phyloP scores from a whole-genome alignment of 108 stramenopile species.

The Nitzschia sp. region DNA sequence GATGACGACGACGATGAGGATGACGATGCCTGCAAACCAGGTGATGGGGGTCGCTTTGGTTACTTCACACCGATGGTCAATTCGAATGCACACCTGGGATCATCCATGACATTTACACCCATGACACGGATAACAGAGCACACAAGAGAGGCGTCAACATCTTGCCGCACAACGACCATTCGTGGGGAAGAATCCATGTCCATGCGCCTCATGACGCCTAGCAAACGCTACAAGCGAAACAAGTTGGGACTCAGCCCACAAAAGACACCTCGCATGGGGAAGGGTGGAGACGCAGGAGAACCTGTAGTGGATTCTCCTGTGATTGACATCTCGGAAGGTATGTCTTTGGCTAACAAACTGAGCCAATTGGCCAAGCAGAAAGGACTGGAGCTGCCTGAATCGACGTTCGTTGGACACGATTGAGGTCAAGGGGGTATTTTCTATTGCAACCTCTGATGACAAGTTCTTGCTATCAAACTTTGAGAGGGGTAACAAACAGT shows the following conservation, averaged over 20 bases:
- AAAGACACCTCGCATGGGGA: neutral
- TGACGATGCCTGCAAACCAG: neutral
- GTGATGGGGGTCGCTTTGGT: too few species aligned
- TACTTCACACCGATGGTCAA: too few species aligned
- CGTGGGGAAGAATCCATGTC: neutral
- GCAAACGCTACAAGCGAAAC: neutral
- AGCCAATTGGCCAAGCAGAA: neutral
- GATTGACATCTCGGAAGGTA: neutral
- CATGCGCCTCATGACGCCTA: neutral
- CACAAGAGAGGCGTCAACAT: neutral
- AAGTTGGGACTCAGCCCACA: neutral
- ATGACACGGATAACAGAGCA: conserved; percentile 2
- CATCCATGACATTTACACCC: neutral
- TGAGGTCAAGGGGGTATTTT: too few species aligned
- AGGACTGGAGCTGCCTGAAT: neutral
- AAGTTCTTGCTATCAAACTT: too few species aligned
- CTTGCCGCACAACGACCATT: neutral
- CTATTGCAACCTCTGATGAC: too few species aligned
- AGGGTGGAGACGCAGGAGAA: neutral
- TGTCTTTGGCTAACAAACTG: neutral
- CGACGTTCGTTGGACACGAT: too few species aligned
- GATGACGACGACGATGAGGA: conserved; percentile 1
- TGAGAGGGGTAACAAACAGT: too few species aligned
- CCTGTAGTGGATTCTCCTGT: neutral
- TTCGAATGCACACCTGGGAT: neutral